phyloP scores from a whole-genome alignment of 2,329 filamentous ascomycete genomes.

The Teratosphaeria destructans region DNA sequence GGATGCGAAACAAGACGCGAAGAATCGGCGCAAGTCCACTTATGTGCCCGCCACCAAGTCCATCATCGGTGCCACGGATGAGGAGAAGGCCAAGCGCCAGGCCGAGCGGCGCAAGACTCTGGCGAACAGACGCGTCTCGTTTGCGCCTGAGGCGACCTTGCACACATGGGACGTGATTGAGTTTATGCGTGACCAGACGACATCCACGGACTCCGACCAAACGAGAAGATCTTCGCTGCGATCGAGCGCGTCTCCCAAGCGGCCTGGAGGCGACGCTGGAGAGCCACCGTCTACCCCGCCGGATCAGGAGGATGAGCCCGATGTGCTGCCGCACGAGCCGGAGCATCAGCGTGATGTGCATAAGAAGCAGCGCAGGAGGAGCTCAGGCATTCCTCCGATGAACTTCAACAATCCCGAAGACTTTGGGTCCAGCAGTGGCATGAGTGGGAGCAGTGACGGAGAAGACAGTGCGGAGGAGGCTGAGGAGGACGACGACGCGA shows the following conservation, averaged over 20 bases:
- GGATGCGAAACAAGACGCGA: slow-evolving; percentile 15
- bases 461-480: slow-evolving; percentile 40
- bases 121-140: slow-evolving; percentile 84
- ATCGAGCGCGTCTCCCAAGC: slow-evolving; percentile 30
- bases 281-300: slow-evolving; percentile 54
- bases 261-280: slow-evolving; percentile 35
- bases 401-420: slow-evolving; percentile 55
- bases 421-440: slow-evolving; percentile 66
- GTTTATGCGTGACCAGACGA: slow-evolving; percentile 76
- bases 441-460: slow-evolving; percentile 48
- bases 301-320: slow-evolving; percentile 49
- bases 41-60: slow-evolving; percentile 42
- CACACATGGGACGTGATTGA: slow-evolving; percentile 96
- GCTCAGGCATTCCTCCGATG: slow-evolving; percentile 55
- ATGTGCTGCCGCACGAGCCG: slow-evolving; percentile 41
- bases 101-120: slow-evolving; percentile 70
- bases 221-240: slow-evolving; percentile 62
- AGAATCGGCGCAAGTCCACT: slow-evolving; percentile 31
- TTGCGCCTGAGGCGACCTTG: slow-evolving; percentile 90
- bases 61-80: slow-evolving; percentile 44
- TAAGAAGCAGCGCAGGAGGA: slow-evolving; percentile 51
- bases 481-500: slow-evolving; percentile 51
- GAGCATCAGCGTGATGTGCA: slow-evolving; percentile 56
- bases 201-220: slow-evolving; percentile 58
- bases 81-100: slow-evolving; percentile 50